Base-by-base conservation (phyloP, 2,329 filamentous ascomycete genomes). In the Bipolaris gigantea region DNA sequence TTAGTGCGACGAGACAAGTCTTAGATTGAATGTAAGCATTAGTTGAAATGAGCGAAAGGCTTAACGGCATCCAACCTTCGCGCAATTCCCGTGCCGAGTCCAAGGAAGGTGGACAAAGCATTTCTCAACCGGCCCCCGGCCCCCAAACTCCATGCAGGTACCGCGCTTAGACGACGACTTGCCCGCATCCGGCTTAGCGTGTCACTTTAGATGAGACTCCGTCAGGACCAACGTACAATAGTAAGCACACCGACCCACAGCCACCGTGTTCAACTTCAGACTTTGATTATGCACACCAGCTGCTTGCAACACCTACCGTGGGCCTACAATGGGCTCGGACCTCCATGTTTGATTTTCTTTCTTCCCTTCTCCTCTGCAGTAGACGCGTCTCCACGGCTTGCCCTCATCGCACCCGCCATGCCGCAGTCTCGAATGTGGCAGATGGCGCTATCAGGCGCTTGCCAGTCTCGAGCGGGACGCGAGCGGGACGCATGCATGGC, bases 161-260 rank as follows among this genome's bases (percentile, higher is more conserved):
- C 36, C 23, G n/a, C 13, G 33, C 50, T 50, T 38, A 27, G 39
- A 33, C 50, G 40, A 45, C 36, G 40, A 44, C 49, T 21, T n/a
- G 15, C 10, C 51, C 15, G 13, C 23, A 54, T 40, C n/a, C 11
- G 27, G 49, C 15, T 48, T 44, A 43, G 32, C 4, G 3, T 27
- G 19, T 15, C 40, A 44, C n/a, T 50, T 25, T 50, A 53, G 34
- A 46, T 54, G 46, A 39, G 46, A 54, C 51, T 44, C 25, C 34
- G 10, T 9, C 5, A 30, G 27, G 27, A 30, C 27, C 13, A 30
- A 30, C n/a, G n/a, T n/a, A n/a, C n/a, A n/a, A n/a, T n/a, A 30
- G 4, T 16, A 35, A 45, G 30, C 32, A 18, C 19, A 16, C 21
- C 4, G 30, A 10, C 11, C 40, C 45, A 43, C 33, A 27, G 46